Base-by-base conservation (phyloP, 1,284 basidiomycete genomes). In the Kwoniella shivajii region DNA sequence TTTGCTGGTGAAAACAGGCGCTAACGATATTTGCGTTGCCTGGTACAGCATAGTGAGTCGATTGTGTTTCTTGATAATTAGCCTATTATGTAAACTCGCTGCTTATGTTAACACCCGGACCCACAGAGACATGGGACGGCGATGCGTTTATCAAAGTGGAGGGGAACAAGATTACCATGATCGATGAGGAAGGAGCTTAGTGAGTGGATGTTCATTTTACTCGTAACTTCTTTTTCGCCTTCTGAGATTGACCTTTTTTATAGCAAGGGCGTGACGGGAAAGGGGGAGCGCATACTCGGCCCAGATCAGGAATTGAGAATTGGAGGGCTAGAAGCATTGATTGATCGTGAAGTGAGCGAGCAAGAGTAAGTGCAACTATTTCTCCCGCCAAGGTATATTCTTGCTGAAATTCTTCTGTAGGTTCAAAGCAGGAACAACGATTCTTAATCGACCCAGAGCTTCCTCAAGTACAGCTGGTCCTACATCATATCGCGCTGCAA, bases 271-370 rank as follows among this genome's bases (percentile, higher is more conserved):
- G 65, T 63, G 0, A 65, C 65, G 2, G 51, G 62, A 7, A 63
- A 72, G 26, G 55, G 60, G 0, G 71, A 4, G 44, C 59, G 34
- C 29, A 64, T 13, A 63, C 61, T 13, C 53, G 52, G 6, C 43
- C 64, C 30, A 67, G 74, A 31, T 43, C 59, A 29, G 1, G 83
- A 85, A 48, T 79, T 90, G 50, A 77, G 68, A 6, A 72, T 92
- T 6, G 84, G 85, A 1, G 83, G 82, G 33, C 88, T 86, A 71
- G 89, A 92, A 38, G 77, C 90, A 14, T 65, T 70, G 31, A 64
- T 75, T 2, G 73, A 76, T 46, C 59, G 64, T 7, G 43, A 50
- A 16, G 58, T 75, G 4, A 45, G 61, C 1, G 50, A 48, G 6
- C 66, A 68, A 9, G 72, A 72, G 73, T 75, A 38, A 58, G 72